These are phyloP conservation scores for Zymoseptoria crescenta DNA, from an alignment of 2,329 filamentous ascomycete species.

Conservation along the genomic window DNA sequence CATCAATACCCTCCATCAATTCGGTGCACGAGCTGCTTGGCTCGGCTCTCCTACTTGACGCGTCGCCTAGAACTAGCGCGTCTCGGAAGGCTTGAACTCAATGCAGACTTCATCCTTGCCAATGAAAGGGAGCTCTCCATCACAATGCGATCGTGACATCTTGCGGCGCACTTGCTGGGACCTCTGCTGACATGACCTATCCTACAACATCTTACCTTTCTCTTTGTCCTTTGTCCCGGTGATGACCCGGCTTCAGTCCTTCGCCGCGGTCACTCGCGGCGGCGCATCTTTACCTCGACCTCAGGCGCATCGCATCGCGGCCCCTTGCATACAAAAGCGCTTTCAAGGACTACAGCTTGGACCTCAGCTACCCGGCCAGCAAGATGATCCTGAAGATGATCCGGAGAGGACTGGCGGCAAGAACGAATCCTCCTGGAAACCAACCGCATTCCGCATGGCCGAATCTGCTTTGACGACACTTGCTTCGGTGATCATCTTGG, in stretches of 20 bases:
- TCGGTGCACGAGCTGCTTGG: too few relatives aligned
- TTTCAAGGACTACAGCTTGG: constrained; percentile 8
- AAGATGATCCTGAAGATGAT: constrained; percentile 15
- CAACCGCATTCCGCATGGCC: constrained; percentile 45
- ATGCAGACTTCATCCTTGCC: not conserved
- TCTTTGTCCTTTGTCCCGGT: not conserved
- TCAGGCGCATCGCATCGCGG: not conserved
- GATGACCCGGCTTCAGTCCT: not conserved
- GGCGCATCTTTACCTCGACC: constrained; percentile 1
- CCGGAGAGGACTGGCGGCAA: constrained; percentile 3
- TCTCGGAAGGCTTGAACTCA: not conserved
- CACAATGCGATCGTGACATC: not conserved
- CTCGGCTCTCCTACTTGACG: too few relatives aligned
- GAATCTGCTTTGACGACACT: constrained; percentile 45
- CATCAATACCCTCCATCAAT: too few relatives aligned
- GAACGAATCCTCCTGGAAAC: constrained; percentile 19
- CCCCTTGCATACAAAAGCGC: constrained; percentile 4
- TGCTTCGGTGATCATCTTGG: constrained; percentile 44
- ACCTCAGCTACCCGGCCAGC: constrained; percentile 16
- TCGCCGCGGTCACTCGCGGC: not conserved
- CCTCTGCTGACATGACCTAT: not conserved
- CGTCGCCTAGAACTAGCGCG: not conserved
- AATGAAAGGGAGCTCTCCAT: not conserved
- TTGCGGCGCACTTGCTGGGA: not conserved
- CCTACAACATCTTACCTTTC: not conserved